Evolutionary conservation across 306 rosid species (phyloP), one percentile per base, ranked within the genome.

Genomic region (Bauhinia variegata): DNA sequence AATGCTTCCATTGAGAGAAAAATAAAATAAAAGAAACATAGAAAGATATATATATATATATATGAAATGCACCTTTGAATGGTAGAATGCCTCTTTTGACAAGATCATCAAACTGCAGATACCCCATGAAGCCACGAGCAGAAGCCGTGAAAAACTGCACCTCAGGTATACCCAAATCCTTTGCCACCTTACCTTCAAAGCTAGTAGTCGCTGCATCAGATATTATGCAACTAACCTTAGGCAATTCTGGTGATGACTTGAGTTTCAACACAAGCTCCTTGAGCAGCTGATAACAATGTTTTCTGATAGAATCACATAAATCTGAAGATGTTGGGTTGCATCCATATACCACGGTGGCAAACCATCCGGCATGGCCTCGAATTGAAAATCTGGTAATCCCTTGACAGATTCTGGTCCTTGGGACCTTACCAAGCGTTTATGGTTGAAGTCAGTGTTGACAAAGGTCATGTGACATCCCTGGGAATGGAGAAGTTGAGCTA

Each of bases 101-200:
- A 28, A 71, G 81, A n/a, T 77, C 81, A 18, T 34, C 50, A n/a
- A 15, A 71, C 33, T 65, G 67, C 57, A 77, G 30, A 9, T 50
- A 77, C 49, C 77, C 77, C 68, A 70, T 47, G 59, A 50, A 65
- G 38, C 77, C 46, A 57, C 81, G 71, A 18, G 74, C 77, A 32
- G 81, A 71, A 23, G 73, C 77, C 2, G 77, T 77, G 69, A 70
- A 77, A 59, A 77, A 71, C 42, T 58, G 68, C 50, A 59, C 42
- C 38, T 51, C 78, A 10, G 42, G 57, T 36, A 72, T 72, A 33
- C 82, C 75, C 32, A 78, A 61, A 41, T 78, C 78, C 50, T 61
- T 13, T 11, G 57, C 82, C 17, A 54, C 82, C 42, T 78, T 54
- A 1, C 30, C 59, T 8, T 50, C 75, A 67, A 78, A 78, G 37